Evolutionary conservation across 139 green algal genomes (phyloP), one percentile per base, ranked within the genome.

Genomic region (Chlorella vulgaris): DNA sequence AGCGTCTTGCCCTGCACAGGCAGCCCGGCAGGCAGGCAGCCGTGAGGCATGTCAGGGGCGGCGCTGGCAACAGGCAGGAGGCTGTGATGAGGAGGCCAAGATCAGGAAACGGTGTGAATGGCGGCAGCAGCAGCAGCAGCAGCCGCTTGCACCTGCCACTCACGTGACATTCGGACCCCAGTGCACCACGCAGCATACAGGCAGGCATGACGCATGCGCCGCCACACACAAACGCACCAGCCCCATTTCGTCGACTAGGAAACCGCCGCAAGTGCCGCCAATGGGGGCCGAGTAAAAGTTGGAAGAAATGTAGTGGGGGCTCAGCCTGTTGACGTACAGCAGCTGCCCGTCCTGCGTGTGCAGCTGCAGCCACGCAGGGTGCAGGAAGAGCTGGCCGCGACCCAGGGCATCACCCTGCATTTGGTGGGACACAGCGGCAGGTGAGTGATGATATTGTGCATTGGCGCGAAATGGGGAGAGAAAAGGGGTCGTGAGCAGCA

Each of bases 291-390:
- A 19, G 47, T 85, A 58, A 3, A 89, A 83, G 28, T 38, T 60
- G 43, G 40, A 47, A 28, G 69, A 81, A n/a, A 55, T 67, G n/a
- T 74, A 36, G 60, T 79, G 42, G 7, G 79, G 55, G 13, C 69
- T 28, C 51, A 80, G 53, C 28, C 81, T 50, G 55, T 81, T 31
- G 33, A 86, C 40, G 78, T 90, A 86, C 19, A 90, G 42, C 24
- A 81, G n/a, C 51, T 89, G 66, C 40, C 77, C 67, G 55, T 83
- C 77, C 10, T 78, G 31, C 0, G 81, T 85, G 31, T 81, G n/a
- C 24, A 93, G 79, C 85, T 93, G 90, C 75, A 89, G 65, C 88
- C 88, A 93, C 19, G 47, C 47, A 0, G 90, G 90, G 85, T 93
- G 87, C 66, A 93, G 76, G 43, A 78, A 78, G 68, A 89, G 70